A percentile compares a stretch with the other conserved stretches of the same genome.
These are phyloP conservation scores for Capsicum rhomboideum DNA, from an alignment of 257 asterid species.

Conservation along the genomic window DNA sequence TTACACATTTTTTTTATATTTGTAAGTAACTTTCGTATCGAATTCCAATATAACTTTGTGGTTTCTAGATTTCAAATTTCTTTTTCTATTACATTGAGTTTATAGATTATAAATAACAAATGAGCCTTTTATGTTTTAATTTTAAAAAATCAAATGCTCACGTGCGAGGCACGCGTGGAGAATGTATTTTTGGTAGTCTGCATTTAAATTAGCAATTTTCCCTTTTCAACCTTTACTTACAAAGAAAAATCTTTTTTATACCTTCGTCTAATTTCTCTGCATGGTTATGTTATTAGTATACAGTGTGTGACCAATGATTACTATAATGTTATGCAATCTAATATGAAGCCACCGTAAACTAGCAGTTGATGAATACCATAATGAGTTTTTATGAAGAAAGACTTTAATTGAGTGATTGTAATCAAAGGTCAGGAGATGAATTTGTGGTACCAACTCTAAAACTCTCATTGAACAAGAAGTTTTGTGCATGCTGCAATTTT, in stretches of 20 bases:
- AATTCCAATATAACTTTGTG: no score
- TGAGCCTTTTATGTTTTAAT: no score
- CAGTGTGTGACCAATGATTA: not conserved
- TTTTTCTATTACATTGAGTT: no score
- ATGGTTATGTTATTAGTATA: not conserved
- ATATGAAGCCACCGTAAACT: not conserved
- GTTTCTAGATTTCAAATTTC: no score
- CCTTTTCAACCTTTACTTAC: not conserved
- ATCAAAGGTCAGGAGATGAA: not conserved
- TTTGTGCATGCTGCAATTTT: not conserved
- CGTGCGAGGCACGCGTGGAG: no score
- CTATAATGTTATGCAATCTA: not conserved
- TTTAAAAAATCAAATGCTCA: no score
- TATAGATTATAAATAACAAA: no score
- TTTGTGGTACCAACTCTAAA: not conserved
- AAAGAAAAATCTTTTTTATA: not conserved
- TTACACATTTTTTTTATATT: no score
- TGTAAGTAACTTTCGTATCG: no score
- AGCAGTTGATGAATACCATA: not conserved
- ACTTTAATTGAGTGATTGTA: not conserved
- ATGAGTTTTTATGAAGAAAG: no score
- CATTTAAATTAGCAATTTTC: not conserved
- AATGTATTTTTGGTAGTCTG: not conserved
- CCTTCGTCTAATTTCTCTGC: no score
- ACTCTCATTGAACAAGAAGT: not conserved